Percentiles rank a stretch among this genome's conserved stretches.
phyloP scores from a whole-genome alignment of 2,329 filamentous ascomycete genomes.

The Verruconis gallopava region DNA sequence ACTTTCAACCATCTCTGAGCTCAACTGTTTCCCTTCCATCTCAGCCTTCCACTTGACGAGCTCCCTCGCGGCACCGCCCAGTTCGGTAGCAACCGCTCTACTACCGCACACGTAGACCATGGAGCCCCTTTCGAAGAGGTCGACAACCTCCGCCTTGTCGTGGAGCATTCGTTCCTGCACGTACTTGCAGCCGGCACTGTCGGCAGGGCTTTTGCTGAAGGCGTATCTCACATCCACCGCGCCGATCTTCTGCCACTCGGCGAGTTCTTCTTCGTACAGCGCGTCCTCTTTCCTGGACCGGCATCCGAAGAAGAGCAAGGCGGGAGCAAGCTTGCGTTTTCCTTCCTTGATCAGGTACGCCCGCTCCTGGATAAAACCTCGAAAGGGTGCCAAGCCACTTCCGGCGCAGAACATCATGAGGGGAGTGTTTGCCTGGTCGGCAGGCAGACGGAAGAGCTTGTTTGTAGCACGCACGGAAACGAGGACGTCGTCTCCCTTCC shows the following conservation, averaged over 20 bases:
- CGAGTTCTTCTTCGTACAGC: constrained; percentile 47
- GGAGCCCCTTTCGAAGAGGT: constrained; percentile 36
- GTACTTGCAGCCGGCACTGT: constrained; percentile 37
- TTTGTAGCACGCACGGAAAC: constrained; percentile 29
- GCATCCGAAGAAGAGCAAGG: constrained; percentile 55
- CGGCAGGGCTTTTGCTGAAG: constrained; percentile 33
- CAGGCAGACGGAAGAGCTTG: constrained; percentile 31
- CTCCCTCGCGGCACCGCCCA: constrained; percentile 28
- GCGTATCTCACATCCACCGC: constrained; percentile 49
- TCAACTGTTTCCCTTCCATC: constrained; percentile 21
- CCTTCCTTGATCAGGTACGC: background rate
- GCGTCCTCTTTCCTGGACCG: constrained; percentile 43
- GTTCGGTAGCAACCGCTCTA: constrained; percentile 30
- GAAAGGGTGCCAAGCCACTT: constrained; percentile 24
- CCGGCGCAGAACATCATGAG: constrained; percentile 32
- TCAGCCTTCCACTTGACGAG: constrained; percentile 27
- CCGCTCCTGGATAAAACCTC: constrained; percentile 22
- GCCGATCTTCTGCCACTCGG: constrained; percentile 45
- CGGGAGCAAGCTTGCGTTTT: constrained; percentile 39
- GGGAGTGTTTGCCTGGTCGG: constrained; percentile 30
- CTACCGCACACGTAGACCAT: constrained; percentile 55
- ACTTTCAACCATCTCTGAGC: constrained; percentile 25
- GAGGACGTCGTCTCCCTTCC: constrained; percentile 29
- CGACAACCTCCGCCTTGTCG: constrained; percentile 32
- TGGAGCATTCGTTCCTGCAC: constrained; percentile 40